phyloP scores from a whole-genome alignment of 2,329 filamentous ascomycete species.

The Talaromyces sp. region DNA sequence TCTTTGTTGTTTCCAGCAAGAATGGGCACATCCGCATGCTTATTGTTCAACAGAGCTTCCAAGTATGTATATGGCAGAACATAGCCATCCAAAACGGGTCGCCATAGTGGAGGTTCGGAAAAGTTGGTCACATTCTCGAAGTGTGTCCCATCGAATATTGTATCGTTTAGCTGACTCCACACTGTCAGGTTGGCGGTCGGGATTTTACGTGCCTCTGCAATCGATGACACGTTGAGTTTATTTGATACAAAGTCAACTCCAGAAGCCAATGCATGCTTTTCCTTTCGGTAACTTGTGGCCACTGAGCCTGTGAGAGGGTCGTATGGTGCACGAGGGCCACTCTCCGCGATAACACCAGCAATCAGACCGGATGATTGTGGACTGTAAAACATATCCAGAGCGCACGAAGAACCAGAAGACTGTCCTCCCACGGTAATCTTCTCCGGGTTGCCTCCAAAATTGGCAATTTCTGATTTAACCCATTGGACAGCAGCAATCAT shows the following conservation, averaged over 20 bases:
- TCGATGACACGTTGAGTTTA: background rate
- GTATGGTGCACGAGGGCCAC: slow-evolving; percentile 17
- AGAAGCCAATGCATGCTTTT: background rate
- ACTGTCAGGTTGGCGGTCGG: background rate
- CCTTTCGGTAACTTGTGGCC: slow-evolving; percentile 12
- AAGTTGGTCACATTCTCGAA: background rate
- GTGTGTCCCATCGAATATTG: background rate
- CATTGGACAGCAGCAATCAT: slow-evolving; percentile 30
- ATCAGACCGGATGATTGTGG: slow-evolving; percentile 12
- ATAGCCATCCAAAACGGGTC: background rate
- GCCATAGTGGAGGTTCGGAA: background rate
- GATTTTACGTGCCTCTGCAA: background rate
- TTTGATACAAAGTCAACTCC: background rate
- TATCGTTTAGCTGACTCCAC: background rate
- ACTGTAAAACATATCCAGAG: slow-evolving; percentile 15
- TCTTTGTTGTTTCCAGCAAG: background rate
- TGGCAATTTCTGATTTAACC: slow-evolving; percentile 35
- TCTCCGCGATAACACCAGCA: slow-evolving; percentile 13
- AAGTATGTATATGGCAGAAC: background rate
- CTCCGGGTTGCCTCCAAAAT: slow-evolving; percentile 36
- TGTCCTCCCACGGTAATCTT: slow-evolving; percentile 30
- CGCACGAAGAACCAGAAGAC: slow-evolving; percentile 21
- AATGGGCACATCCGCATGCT: background rate
- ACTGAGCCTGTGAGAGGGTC: slow-evolving; percentile 14
- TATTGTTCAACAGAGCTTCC: background rate